A percentile compares a stretch with the other conserved stretches of the same genome.
Evolutionary conservation across 2,329 filamentous ascomycete genomes (phyloP).

Genomic region (Talaromyces funiculosus): DNA sequence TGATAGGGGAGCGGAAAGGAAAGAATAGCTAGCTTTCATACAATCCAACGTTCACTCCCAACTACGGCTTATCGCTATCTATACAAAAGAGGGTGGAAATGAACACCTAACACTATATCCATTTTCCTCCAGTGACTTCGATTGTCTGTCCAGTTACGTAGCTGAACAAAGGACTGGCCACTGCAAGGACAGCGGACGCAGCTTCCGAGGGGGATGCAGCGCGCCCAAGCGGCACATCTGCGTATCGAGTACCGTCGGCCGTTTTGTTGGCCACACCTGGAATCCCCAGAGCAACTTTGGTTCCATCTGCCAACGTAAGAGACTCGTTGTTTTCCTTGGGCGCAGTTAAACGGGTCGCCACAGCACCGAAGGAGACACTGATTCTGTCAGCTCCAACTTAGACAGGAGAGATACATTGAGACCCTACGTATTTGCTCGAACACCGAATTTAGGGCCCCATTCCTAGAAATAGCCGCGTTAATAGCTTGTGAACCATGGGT

Average conservation of each 20-base stretch:
- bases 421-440: neutral
- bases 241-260: neutral
- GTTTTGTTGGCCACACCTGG: neutral
- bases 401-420: neutral
- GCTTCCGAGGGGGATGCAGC: neutral
- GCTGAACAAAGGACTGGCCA: neutral
- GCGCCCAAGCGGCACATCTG: neutral
- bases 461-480: conserved; percentile 31
- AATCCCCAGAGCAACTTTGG: neutral
- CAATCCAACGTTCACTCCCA: neutral
- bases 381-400: neutral
- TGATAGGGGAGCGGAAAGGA: neutral
- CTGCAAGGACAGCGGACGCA: neutral
- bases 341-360: neutral
- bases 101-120: neutral
- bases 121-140: neutral
- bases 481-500: neutral
- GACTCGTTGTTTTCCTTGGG: neutral
- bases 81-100: neutral
- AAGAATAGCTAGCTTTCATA: neutral
- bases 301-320: neutral
- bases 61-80: neutral
- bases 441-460: conserved; percentile 37
- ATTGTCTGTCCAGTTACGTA: neutral
- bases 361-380: neutral